These are phyloP conservation scores for Betula pendula DNA, from an alignment of 306 rosid species.

Conservation along the genomic window DNA sequence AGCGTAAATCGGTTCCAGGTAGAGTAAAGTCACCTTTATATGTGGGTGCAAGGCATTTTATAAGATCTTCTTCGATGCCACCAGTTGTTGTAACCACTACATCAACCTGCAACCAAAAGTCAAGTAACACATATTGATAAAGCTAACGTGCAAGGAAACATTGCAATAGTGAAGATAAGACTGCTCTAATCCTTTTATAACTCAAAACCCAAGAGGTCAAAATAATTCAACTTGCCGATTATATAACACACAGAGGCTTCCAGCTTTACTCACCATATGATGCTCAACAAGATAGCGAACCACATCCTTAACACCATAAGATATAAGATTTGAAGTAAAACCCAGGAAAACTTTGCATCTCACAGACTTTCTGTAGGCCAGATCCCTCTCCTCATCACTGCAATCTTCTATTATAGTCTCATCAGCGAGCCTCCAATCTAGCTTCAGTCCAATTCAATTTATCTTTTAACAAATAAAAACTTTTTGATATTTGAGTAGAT, in stretches of 20 bases:
- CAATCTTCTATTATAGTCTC: conserved; percentile 61
- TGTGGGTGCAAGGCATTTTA: conserved; percentile 93
- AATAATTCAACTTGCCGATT: neutral
- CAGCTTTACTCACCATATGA: conserved; percentile 57
- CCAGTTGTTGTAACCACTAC: conserved; percentile 94
- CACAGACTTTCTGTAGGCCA: conserved; percentile 47
- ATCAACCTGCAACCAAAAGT: conserved; percentile 57
- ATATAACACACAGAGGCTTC: neutral
- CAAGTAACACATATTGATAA: neutral
- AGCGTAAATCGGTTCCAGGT: conserved; percentile 69
- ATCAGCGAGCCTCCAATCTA: conserved; percentile 87
- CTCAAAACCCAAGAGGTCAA: neutral
- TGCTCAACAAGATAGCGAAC: conserved; percentile 81
- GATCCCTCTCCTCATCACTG: conserved; percentile 52
- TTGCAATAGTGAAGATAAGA: neutral
- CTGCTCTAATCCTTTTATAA: neutral
- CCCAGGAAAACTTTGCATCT: conserved; percentile 85
- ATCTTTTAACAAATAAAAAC: neutral
- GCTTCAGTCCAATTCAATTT: conserved; percentile 47
- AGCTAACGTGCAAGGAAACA: neutral
- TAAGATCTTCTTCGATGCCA: conserved; percentile 91
- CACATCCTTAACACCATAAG: conserved; percentile 90
- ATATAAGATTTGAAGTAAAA: conserved; percentile 89
- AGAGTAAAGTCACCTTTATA: conserved; percentile 78
- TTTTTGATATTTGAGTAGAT: neutral